Evolutionary conservation across 164 flowering plant species (phyloP), one percentile per base, ranked within the genome.

Genomic region (Stephania japonica): DNA sequence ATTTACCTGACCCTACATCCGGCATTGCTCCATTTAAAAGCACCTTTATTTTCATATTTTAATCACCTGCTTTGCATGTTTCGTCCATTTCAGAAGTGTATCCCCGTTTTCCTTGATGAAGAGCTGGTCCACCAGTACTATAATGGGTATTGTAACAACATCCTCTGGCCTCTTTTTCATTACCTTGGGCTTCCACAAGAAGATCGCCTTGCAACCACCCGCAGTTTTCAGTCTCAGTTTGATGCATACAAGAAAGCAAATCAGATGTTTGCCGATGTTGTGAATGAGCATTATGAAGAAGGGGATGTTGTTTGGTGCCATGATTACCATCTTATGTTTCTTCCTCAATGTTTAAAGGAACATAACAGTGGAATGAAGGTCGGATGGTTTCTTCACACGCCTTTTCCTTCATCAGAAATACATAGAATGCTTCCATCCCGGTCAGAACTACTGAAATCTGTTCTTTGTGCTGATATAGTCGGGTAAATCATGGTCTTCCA

Each of bases 341-440:
- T 94, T 69, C 98, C 98, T 6, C 83, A 92, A 79, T 94, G 87
- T 81, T 81, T 94, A 0, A 94, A 94, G 81, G 89, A 88, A 27
- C 72, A 88, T 69, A 88, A 94, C 81, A 83, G 78, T 73, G 66
- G 75, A 23, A 92, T 92, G 96, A 92, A 90, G 87, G 98, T 94
- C 77, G 97, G 98, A 56, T 94, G 98, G 98, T 94, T 94, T 82
- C 97, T 94, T 63, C 98, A 94, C 78, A 94, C 97, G 7, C 98
- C 98, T 1, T 94, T 94, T 73, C 98, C 98, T 65, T 94, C 98
- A 64, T 93, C 97, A 25, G 97, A 91, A 81, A 92, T 94, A 65
- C 92, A 92, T 75, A 84, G 97, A 76, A 94, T 95, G 11, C 80
- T 94, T 73, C 98, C 98, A 66, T 92, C 98, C 63, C 86, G 98